Base-by-base conservation (phyloP, 2,329 filamentous ascomycete genomes). In the Nemania sp. region DNA sequence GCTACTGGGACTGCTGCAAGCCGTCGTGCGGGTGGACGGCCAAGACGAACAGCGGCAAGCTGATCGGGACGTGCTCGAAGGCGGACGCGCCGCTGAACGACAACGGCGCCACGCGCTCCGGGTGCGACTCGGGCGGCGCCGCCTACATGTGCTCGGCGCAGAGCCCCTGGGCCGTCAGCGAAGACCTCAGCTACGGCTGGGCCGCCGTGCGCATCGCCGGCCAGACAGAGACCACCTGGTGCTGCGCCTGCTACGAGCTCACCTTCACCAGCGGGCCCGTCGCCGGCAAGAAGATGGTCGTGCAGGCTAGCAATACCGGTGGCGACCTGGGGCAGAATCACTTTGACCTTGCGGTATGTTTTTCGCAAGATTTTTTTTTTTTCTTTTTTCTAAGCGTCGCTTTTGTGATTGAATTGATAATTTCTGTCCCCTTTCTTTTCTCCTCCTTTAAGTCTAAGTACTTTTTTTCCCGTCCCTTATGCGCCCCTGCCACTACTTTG, bases 1-100 rank as follows among this genome's bases (percentile, higher is more conserved):
- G 81, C 60, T 84, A 83, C 72, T 83, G 84, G 82, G 87, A 90
- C 72, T 90, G 88, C 78, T 90, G 87, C 78, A 90, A 91, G 78
- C 83, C 87, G 21, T 87, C 85, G 18, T 90, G 87, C 72, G 79
- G 80, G 3, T 85, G 87, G 87, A 71, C 78, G 12, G 79, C 74
- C 55, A 89, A 89, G 72, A 84, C 82, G 13, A 63, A 77, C 42
- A 79, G 86, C 72, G 76, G 74, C 59, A 70, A 71, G 51, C 81
- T 84, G 13, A 81, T 86, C 37, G 74, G 75, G 17, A 82, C 82
- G 37, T 88, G 86, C 73, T 76, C 82, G 69, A 79, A 76, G 64
- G 75, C 80, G 65, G 82, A 87, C 76, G 79, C 80, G 59, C 82
- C 81, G 3, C 74, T 89, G 49, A 76, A 76, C 40, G 78, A 84